Conservation (phyloP, 768 basidiomycete species). For the Rhizopogon roseolus region DNA sequence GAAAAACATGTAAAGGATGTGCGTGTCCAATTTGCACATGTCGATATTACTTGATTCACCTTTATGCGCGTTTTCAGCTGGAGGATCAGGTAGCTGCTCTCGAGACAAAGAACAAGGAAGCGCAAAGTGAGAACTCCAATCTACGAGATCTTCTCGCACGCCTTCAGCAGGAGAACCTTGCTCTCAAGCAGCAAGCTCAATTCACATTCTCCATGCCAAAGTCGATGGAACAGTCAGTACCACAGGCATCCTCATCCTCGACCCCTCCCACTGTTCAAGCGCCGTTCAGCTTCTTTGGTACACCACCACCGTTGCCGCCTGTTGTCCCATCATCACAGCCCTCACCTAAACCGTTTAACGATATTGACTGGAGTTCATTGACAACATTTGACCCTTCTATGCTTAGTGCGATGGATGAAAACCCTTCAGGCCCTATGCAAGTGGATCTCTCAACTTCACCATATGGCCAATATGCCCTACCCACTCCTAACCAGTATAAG, state of each 20-base stretch:
- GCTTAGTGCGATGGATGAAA: slow-evolving; percentile 62
- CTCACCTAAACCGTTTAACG: slow-evolving; percentile 19
- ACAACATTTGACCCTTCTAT: slow-evolving; percentile 68
- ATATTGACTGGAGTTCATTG: slow-evolving; percentile 59
- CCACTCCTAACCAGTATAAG: slow-evolving; percentile 53
- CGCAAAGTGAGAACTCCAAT: slow-evolving; percentile 80
- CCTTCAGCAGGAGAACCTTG: slow-evolving; percentile 82
- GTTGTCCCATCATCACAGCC: slow-evolving; percentile 28
- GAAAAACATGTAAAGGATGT: slow-evolving; percentile 98
- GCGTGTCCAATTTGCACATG: slow-evolving; percentile 28
- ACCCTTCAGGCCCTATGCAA: slow-evolving; percentile 48
- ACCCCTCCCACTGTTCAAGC: slow-evolving; percentile 17
- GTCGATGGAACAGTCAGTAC: slow-evolving; percentile 5
- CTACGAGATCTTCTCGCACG: slow-evolving; percentile 80
- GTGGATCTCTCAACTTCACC: slow-evolving; percentile 47
- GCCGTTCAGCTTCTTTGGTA: slow-evolving; percentile 22
- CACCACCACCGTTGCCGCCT: slow-evolving; percentile 16
- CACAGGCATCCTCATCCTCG: slow-evolving; percentile 15
- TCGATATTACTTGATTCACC: slow-evolving; percentile 1
- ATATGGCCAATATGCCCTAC: slow-evolving; percentile 46
- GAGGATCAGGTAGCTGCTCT: slow-evolving; percentile 89
- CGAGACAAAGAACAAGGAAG: slow-evolving; percentile 73
- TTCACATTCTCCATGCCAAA: slow-evolving; percentile 84
- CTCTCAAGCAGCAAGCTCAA: slow-evolving; percentile 72
- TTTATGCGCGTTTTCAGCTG: slow-evolving; percentile 41